phyloP scores from a whole-genome alignment of 2,329 filamentous ascomycete genomes.

The Venturia effusa region DNA sequence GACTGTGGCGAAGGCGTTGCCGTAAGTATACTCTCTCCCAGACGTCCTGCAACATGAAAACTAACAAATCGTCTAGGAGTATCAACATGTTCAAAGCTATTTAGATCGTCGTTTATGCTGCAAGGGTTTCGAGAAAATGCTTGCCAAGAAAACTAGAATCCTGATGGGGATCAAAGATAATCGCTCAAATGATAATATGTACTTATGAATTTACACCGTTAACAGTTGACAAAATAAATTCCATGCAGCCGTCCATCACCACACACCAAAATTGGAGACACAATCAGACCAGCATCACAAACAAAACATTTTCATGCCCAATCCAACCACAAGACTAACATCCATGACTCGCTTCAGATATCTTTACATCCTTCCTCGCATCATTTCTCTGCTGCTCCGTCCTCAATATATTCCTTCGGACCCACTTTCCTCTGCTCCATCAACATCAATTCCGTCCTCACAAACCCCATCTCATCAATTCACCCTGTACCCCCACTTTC shows the following conservation, averaged over 20 bases:
- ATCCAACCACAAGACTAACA: neutral
- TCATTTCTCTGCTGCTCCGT: neutral
- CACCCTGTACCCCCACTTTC: neutral
- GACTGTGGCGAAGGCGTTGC: neutral
- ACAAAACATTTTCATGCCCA: neutral
- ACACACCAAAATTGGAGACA: too few relatives aligned
- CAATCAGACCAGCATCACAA: too few relatives aligned
- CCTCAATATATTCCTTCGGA: neutral
- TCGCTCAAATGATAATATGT: too few relatives aligned
- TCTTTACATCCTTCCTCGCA: neutral
- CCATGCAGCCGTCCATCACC: too few relatives aligned
- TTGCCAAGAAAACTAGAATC: neutral
- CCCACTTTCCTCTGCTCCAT: neutral
- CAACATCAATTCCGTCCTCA: neutral
- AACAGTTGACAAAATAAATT: neutral
- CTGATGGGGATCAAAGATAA: too few relatives aligned
- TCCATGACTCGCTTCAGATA: neutral
- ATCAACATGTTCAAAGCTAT: slow-evolving; percentile 6
- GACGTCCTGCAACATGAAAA: too few relatives aligned
- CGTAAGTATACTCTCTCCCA: neutral
- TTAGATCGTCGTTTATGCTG: neutral
- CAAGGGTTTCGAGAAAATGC: neutral
- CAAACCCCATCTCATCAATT: neutral
- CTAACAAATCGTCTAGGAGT: neutral
- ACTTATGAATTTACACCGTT: neutral